phyloP scores from a whole-genome alignment of 2,329 filamentous ascomycete species.

The Penicillium fuscoglaucum region DNA sequence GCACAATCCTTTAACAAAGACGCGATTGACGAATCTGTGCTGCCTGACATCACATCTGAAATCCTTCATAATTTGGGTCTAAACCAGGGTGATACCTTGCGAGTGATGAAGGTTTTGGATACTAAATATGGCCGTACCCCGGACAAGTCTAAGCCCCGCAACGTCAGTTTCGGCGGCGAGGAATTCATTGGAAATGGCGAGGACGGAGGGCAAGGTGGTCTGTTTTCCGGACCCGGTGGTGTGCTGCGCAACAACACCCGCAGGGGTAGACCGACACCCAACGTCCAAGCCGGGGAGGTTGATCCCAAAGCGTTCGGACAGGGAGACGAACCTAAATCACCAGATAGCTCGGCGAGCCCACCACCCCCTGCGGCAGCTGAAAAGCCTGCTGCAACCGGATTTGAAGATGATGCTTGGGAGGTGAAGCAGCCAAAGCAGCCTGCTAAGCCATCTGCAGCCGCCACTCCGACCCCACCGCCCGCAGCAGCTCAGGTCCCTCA shows the following conservation, averaged over 20 bases:
- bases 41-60: constrained; percentile 83
- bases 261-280: constrained; percentile 82
- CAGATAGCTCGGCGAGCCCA: constrained; percentile 49
- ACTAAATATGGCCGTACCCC: constrained; percentile 69
- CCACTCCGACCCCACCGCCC: constrained; percentile 30
- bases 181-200: constrained; percentile 60
- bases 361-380: constrained; percentile 50
- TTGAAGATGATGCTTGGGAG: constrained; percentile 97
- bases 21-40: constrained; percentile 91
- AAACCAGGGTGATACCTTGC: constrained; percentile 93
- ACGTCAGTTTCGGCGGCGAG: constrained; percentile 54
- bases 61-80: constrained; percentile 86
- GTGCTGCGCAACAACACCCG: constrained; percentile 89
- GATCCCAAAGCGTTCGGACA: constrained; percentile 82
- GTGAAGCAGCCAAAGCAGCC: constrained; percentile 75
- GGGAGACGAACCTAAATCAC: constrained; percentile 53
- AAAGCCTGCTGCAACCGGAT: constrained; percentile 60
- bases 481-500: constrained; percentile 33
- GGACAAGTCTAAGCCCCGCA: constrained; percentile 56
- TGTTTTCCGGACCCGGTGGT: constrained; percentile 94
- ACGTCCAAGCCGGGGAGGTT: constrained; percentile 80
- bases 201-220: constrained; percentile 61
- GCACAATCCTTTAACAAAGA: constrained; percentile 84
- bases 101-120: constrained; percentile 88
- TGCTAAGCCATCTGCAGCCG: constrained; percentile 42